phyloP scores from a whole-genome alignment of 1,284 basidiomycete species.

The Moesziomyces aphidis region DNA sequence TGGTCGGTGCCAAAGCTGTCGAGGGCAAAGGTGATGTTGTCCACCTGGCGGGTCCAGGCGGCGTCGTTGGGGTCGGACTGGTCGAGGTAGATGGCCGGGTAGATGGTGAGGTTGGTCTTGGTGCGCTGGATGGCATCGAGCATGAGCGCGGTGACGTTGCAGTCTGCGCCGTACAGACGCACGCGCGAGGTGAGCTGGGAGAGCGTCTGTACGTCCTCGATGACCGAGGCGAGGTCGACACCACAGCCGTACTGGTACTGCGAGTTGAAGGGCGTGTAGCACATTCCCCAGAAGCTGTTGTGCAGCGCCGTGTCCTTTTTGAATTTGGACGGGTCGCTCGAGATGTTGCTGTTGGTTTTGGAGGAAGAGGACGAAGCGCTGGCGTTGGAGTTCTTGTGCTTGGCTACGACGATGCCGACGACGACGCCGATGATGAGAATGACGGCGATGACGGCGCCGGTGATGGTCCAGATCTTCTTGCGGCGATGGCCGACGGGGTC shows the following conservation, averaged over 20 bases:
- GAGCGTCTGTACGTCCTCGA: slow-evolving; percentile 32
- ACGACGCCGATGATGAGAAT: slow-evolving; percentile 28
- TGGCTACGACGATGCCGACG: slow-evolving; percentile 33
- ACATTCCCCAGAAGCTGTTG: slow-evolving; percentile 44
- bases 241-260: slow-evolving; percentile 39
- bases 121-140: slow-evolving; percentile 45
- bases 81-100: slow-evolving; percentile 39
- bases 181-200: slow-evolving; percentile 39
- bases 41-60: slow-evolving; percentile 31
- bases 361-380: slow-evolving; percentile 10
- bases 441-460: slow-evolving; percentile 21
- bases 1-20: slow-evolving; percentile 37
- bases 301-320: slow-evolving; percentile 30
- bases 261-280: slow-evolving; percentile 43
- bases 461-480: slow-evolving; percentile 29
- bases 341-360: slow-evolving; percentile 13
- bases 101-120: slow-evolving; percentile 45
- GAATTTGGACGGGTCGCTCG: slow-evolving; percentile 40
- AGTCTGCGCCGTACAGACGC: slow-evolving; percentile 42
- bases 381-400: slow-evolving; percentile 11
- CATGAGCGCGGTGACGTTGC: slow-evolving; percentile 41
- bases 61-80: slow-evolving; percentile 24
- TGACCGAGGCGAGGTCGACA: slow-evolving; percentile 29
- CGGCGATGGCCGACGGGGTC: slow-evolving; percentile 7
- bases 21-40: slow-evolving; percentile 37